Evolutionary conservation across 768 basidiomycete genomes (phyloP).

Genomic region (Hydnum rufescens): DNA sequence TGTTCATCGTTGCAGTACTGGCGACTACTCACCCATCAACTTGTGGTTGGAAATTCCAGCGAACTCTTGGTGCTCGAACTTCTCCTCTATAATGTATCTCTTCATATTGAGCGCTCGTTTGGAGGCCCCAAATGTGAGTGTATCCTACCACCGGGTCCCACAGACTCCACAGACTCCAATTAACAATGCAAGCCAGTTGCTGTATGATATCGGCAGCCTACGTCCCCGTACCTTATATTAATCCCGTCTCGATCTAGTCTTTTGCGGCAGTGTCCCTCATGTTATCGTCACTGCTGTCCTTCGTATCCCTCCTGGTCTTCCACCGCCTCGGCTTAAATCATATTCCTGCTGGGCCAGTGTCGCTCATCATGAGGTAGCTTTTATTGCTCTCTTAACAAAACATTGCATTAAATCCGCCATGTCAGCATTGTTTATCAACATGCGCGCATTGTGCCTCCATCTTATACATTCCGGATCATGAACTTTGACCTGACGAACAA

Average conservation of each 20-base stretch:
- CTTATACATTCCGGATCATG: slow-evolving; percentile 60
- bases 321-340: slow-evolving; percentile 49
- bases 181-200: neutral
- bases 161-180: neutral
- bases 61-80: slow-evolving; percentile 65
- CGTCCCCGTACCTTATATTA: slow-evolving; percentile 1
- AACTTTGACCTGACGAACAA: slow-evolving; percentile 61
- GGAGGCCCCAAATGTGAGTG: slow-evolving; percentile 67
- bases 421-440: slow-evolving; percentile 56
- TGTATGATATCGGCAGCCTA: neutral
- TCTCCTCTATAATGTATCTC: slow-evolving; percentile 46
- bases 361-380: slow-evolving; percentile 37
- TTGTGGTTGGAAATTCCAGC: slow-evolving; percentile 67
- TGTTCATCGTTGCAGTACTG: slow-evolving; percentile 40
- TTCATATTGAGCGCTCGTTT: slow-evolving; percentile 66
- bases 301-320: slow-evolving; percentile 42
- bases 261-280: slow-evolving; percentile 50
- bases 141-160: slow-evolving; percentile 25
- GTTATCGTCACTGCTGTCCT: slow-evolving; percentile 47
- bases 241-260: slow-evolving; percentile 29
- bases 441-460: slow-evolving; percentile 51
- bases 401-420: neutral
- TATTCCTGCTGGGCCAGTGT: slow-evolving; percentile 57
- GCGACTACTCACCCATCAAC: slow-evolving; percentile 53
- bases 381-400: neutral